phyloP scores from a whole-genome alignment of 441 rosid species.

The Viola pubescens region DNA sequence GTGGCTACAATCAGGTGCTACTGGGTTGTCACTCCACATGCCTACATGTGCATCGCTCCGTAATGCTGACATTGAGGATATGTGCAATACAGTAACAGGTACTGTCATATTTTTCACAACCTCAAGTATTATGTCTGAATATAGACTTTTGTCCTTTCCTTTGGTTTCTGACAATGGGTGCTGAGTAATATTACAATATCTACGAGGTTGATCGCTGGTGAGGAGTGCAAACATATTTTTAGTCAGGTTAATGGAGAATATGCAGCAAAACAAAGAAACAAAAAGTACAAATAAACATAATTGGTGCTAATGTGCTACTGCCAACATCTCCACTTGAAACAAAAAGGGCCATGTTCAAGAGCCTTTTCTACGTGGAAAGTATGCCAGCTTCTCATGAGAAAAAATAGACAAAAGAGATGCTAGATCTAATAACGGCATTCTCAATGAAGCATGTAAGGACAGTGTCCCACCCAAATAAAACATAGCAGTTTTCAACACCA shows the following conservation, averaged over 20 bases:
- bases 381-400: too few species aligned
- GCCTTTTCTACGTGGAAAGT: too few species aligned
- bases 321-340: background rate
- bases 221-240: background rate
- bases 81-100: constrained; percentile 44
- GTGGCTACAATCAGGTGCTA: constrained; percentile 71
- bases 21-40: constrained; percentile 50
- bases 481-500: too few species aligned
- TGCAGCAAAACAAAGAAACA: background rate
- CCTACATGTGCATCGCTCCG: constrained; percentile 81
- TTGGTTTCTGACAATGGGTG: constrained; percentile 37
- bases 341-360: background rate
- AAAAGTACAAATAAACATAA: background rate
- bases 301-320: background rate
- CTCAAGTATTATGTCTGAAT: constrained; percentile 40
- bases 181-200: constrained; percentile 52
- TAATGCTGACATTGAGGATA: constrained; percentile 61
- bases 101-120: constrained; percentile 44
- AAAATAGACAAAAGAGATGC: too few species aligned
- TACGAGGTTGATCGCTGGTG: constrained; percentile 35
- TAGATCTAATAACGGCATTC: background rate
- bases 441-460: background rate
- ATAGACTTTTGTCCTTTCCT: constrained; percentile 41
- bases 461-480: too few species aligned
- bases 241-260: constrained; percentile 3